Conservation (phyloP, 257 asterid genomes). For the Mentha longifolia region DNA sequence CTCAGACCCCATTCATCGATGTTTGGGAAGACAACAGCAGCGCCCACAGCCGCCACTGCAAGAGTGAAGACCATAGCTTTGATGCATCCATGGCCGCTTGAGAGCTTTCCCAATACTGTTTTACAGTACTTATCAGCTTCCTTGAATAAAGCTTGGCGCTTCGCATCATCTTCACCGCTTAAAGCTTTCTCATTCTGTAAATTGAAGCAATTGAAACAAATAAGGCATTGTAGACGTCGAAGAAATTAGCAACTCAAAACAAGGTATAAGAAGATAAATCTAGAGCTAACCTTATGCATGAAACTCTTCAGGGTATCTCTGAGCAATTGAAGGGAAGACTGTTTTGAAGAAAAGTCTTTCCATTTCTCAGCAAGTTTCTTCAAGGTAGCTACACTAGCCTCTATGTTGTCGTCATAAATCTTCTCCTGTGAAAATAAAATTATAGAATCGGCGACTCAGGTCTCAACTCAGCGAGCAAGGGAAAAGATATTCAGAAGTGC, state of each 20-base stretch:
- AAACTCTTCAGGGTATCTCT: slow-evolving; percentile 63
- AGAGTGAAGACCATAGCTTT: slow-evolving; percentile 45
- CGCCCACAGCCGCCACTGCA: slow-evolving; percentile 57
- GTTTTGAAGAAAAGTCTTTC: slow-evolving; percentile 58
- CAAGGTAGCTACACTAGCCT: slow-evolving; percentile 67
- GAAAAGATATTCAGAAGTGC: neutral
- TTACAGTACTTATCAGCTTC: slow-evolving; percentile 76
- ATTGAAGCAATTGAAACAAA: slow-evolving; percentile 11
- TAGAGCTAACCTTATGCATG: slow-evolving; percentile 58
- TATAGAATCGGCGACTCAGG: neutral
- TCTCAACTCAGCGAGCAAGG: neutral
- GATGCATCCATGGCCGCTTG: slow-evolving; percentile 57
- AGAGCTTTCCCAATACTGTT: slow-evolving; percentile 50
- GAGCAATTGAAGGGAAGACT: slow-evolving; percentile 59
- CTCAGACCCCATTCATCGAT: slow-evolving; percentile 54
- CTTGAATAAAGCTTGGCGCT: slow-evolving; percentile 43
- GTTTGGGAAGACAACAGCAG: slow-evolving; percentile 48
- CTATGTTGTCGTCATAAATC: slow-evolving; percentile 63
- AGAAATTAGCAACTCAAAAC: neutral
- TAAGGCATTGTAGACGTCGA: neutral
- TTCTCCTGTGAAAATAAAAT: slow-evolving; percentile 56
- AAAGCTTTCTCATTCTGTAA: slow-evolving; percentile 70
- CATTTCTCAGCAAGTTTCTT: slow-evolving; percentile 61
- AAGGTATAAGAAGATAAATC: neutral
- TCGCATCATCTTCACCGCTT: slow-evolving; percentile 54